Evolutionary conservation across 202 grass and related monocot species (phyloP), one percentile per base, ranked within the genome.

Genomic region (Bolboschoenoplectus hybrid): DNA sequence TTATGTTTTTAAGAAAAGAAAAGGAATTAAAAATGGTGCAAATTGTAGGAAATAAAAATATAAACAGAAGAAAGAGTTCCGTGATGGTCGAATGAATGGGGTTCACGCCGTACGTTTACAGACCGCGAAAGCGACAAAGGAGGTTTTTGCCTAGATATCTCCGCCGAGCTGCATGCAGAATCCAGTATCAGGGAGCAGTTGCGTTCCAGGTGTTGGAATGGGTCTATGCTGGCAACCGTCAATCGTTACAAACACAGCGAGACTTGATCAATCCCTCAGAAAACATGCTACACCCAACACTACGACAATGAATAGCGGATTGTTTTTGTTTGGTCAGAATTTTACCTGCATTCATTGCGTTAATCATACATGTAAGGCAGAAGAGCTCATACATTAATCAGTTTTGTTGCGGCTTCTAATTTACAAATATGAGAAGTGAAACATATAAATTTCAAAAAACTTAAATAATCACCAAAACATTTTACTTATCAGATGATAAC

Each of bases 131-230:
- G 57, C 9, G 60, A 46, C 41, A 49, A 49, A 67, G 43, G 41
- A 47, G 6, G 80, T 46, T 81, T 26, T 67, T 0, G 63, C 82
- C 57, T 84, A 11, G 82, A 43, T 71, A 68, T 66, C 82, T 84
- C 82, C 82, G 82, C 82, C 82, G 16, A 53, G 63, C 9, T 53
- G 11, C 66, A 84, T 71, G 63, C 71, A 47, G 65, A 63, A 69
- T 51, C 26, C 47, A 35, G 45, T 50, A 67, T 50, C 45, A 83
- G 63, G 13, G 44, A 67, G 9, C 61, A 36, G 56, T 51, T 50
- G 64, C 7, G 7, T 46, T 45, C 70, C 45, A 9, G 56, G 63
- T 52, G 41, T 36, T 69, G 63, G 70, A 69, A 57, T 52, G 17
- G 12, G 81, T 70, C 63, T 84, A 40, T 50, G 43, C 20, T 19